These are phyloP conservation scores for Camellia granthamiana DNA, from an alignment of 148 eudicot genomes.

Conservation along the genomic window DNA sequence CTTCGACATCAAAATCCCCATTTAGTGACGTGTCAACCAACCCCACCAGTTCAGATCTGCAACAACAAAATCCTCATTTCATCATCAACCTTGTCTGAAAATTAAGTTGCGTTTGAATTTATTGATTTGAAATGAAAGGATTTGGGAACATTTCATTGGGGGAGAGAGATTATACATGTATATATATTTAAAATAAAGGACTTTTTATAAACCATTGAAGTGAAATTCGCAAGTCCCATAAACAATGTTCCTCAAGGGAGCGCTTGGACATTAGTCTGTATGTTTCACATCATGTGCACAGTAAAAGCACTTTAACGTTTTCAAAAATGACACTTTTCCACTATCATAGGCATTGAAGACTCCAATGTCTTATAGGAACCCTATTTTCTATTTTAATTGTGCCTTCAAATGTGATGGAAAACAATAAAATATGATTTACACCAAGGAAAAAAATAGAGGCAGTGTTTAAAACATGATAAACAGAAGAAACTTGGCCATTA, in stretches of 20 bases:
- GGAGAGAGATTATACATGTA: too few species aligned
- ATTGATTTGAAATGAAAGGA: too few species aligned
- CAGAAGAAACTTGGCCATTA: neutral
- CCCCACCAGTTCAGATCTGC: slow-evolving; percentile 38
- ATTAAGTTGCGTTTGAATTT: neutral
- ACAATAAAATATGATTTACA: neutral
- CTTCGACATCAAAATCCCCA: slow-evolving; percentile 40
- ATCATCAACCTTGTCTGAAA: neutral
- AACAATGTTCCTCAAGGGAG: too few species aligned
- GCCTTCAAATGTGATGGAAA: too few species aligned
- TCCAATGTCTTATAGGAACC: neutral
- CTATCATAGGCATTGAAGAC: neutral
- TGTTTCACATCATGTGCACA: neutral
- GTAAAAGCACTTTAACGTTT: neutral
- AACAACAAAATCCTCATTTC: neutral
- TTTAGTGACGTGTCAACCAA: slow-evolving; percentile 35
- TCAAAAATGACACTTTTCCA: too few species aligned
- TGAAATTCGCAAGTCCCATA: too few species aligned
- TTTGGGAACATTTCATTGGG: too few species aligned
- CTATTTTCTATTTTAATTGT: neutral
- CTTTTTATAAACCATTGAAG: too few species aligned
- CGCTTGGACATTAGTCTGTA: too few species aligned
- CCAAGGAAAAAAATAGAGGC: neutral
- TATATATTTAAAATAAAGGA: too few species aligned
- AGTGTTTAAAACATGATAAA: neutral